These are phyloP conservation scores for Clavispora phyllophila DNA, from an alignment of 805 yeast genomes.

Conservation along the genomic window DNA sequence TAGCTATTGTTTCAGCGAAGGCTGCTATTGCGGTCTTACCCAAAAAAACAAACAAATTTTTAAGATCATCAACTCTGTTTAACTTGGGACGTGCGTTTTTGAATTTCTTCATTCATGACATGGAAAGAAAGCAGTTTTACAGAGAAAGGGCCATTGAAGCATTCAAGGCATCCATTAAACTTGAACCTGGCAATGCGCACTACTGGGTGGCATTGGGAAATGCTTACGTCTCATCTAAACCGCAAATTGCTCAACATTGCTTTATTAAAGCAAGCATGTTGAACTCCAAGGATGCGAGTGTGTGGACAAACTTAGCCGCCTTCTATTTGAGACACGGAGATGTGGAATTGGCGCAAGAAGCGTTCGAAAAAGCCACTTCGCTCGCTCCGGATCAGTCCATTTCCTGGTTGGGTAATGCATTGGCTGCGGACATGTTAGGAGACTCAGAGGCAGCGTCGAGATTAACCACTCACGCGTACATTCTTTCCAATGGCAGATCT, in stretches of 20 bases:
- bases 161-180: constrained; percentile 62
- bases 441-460: constrained; percentile 46
- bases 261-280: constrained; percentile 75
- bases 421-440: constrained; percentile 51
- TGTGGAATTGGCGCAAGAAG: constrained; percentile 62
- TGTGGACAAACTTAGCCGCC: constrained; percentile 82
- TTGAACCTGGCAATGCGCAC: constrained; percentile 64
- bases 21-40: constrained; percentile 38
- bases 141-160: constrained; percentile 51
- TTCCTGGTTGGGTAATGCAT: constrained; percentile 87
- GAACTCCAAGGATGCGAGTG: constrained; percentile 58
- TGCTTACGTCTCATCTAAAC: constrained; percentile 58
- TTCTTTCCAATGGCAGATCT: constrained; percentile 68
- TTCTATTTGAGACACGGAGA: constrained; percentile 69
- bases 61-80: constrained; percentile 52
- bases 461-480: constrained; percentile 72
- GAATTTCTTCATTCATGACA: constrained; percentile 29
- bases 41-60: constrained; percentile 37
- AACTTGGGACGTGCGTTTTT: constrained; percentile 69
- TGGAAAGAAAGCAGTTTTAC: constrained; percentile 9
- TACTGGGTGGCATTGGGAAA: constrained; percentile 85
- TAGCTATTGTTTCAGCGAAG: constrained; percentile 44
- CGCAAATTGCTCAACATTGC: constrained; percentile 86
- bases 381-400: constrained; percentile 69
- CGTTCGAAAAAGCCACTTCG: constrained; percentile 71